These are phyloP conservation scores for Acacia crassicarpa DNA, from an alignment of 306 rosid genomes.

Conservation along the genomic window DNA sequence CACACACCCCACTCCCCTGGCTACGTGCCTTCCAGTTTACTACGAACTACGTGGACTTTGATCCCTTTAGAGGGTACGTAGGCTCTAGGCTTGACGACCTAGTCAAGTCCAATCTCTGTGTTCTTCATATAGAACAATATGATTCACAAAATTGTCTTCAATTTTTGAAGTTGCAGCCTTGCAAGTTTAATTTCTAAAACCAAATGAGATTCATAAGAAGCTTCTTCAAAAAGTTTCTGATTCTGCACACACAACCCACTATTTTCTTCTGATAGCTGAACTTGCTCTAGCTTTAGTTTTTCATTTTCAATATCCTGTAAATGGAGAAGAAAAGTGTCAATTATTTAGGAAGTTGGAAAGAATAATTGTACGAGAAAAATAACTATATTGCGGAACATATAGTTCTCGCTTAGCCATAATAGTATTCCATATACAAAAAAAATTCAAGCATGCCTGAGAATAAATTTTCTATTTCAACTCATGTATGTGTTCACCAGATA, in stretches of 20 bases:
- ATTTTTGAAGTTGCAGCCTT: too few relatives aligned
- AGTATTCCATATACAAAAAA: not conserved
- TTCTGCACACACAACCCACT: conserved; percentile 92
- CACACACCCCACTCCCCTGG: too few relatives aligned
- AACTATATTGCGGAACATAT: not conserved
- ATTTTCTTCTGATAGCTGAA: conserved; percentile 84
- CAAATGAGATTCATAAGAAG: conserved; percentile 57
- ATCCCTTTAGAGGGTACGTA: too few relatives aligned
- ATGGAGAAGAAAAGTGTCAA: conserved; percentile 12
- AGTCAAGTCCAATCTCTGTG: too few relatives aligned
- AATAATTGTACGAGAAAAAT: not conserved
- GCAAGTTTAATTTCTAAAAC: too few relatives aligned
- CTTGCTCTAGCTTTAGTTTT: conserved; percentile 80
- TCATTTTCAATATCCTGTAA: conserved; percentile 89
- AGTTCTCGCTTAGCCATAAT: not conserved
- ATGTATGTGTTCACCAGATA: conserved; percentile 58
- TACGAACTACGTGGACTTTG: too few relatives aligned
- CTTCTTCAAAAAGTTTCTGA: conserved; percentile 95
- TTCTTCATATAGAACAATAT: too few relatives aligned
- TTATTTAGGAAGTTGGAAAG: conserved; percentile 19
- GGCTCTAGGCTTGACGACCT: too few relatives aligned
- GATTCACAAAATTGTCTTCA: too few relatives aligned
- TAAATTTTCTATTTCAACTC: conserved; percentile 80
- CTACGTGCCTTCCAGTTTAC: too few relatives aligned
- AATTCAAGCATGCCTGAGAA: conserved; percentile 59